Evolutionary conservation across 2,329 filamentous ascomycete species (phyloP).

Genomic region (Cladosporium sp.): DNA sequence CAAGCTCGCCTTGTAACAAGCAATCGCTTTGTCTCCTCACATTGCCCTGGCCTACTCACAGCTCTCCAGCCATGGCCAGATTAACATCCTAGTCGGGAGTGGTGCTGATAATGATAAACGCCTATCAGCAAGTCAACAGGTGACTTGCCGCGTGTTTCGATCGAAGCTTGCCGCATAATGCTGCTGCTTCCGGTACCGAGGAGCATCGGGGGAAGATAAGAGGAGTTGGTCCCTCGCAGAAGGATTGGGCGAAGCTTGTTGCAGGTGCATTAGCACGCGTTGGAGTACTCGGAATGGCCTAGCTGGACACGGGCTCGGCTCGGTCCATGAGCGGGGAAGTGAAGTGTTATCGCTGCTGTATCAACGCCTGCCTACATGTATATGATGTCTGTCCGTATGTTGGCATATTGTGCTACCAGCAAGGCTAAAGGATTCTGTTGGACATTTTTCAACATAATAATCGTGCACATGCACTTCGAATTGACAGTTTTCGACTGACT

Average conservation of each 20-base stretch:
- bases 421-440: neutral
- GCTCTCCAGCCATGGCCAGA: conserved; percentile 2
- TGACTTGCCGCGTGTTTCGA: neutral
- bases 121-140: conserved; percentile 9
- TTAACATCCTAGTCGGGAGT: conserved; percentile 1
- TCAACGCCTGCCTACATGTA: neutral
- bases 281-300: neutral
- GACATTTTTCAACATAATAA: neutral
- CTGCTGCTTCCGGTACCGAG: conserved; percentile 9
- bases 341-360: conserved; percentile 3
- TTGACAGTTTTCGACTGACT: neutral
- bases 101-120: conserved; percentile 10
- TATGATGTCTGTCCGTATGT: neutral
- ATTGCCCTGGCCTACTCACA: neutral
- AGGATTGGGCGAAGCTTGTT: conserved; percentile 6
- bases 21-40: neutral
- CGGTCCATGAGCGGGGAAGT: conserved; percentile 5
- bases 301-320: neutral
- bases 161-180: conserved; percentile 13
- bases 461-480: neutral
- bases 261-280: neutral
- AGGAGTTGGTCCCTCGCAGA: neutral
- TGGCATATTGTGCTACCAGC: neutral
- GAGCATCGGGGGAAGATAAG: conserved; percentile 14
- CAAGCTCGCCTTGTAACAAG: neutral